A percentile compares a stretch with the other conserved stretches of the same genome.
Conservation (phyloP, 2,329 filamentous ascomycete species). For the Aureobasidium leucospermi region DNA sequence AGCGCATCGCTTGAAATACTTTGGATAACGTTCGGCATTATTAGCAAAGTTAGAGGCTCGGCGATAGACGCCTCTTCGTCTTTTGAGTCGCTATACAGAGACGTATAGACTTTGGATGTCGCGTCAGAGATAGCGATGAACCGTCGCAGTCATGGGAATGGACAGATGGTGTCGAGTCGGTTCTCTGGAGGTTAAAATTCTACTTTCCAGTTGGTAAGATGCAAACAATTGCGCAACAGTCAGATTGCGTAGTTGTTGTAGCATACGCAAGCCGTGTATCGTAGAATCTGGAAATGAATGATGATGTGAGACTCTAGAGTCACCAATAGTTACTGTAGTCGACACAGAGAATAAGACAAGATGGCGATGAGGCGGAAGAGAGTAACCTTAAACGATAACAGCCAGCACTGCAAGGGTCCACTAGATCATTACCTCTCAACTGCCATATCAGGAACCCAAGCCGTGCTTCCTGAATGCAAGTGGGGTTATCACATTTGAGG, state of each 20-base stretch:
- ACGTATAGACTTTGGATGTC: background rate
- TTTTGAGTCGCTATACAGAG: background rate
- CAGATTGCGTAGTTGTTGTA: background rate
- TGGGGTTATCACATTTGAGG: slow-evolving; percentile 5
- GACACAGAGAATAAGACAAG: background rate
- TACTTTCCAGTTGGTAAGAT: background rate
- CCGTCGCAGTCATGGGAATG: background rate
- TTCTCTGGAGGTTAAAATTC: background rate
- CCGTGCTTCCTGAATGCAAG: background rate
- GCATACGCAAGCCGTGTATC: background rate
- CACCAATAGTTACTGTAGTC: background rate
- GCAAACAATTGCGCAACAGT: slow-evolving; percentile 2
- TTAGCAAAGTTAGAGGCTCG: background rate
- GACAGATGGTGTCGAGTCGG: background rate
- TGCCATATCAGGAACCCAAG: slow-evolving; percentile 4
- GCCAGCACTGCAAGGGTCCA: background rate
- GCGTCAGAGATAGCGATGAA: background rate
- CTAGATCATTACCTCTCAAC: background rate
- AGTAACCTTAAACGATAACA: background rate
- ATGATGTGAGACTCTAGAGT: background rate
- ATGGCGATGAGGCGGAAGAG: background rate
- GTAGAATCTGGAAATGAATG: background rate
- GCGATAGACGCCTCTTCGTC: background rate
- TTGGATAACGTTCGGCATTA: background rate
- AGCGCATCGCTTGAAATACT: background rate